Percentiles rank a stretch among this genome's conserved stretches.
Conservation (phyloP, 2,329 filamentous ascomycete species). For the Coleophoma eucalyptorum region DNA sequence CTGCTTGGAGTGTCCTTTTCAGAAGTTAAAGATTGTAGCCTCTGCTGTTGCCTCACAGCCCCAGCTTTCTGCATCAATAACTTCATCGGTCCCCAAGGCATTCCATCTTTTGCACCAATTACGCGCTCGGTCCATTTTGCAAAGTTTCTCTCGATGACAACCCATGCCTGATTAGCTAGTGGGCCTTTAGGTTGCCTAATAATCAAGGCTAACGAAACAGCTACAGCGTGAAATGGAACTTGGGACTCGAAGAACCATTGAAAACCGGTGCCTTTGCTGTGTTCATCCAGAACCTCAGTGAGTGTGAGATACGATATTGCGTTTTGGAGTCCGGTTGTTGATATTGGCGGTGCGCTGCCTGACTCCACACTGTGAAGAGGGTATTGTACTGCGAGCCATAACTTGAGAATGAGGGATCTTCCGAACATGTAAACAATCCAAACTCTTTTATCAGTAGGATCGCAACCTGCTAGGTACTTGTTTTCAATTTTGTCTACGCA, state of each 20-base stretch:
- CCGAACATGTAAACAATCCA: neutral
- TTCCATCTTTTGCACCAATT: slow-evolving; percentile 44
- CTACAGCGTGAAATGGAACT: slow-evolving; percentile 53
- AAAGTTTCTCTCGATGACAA: slow-evolving; percentile 40
- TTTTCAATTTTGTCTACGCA: neutral
- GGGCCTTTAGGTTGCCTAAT: slow-evolving; percentile 37
- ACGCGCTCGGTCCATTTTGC: slow-evolving; percentile 38
- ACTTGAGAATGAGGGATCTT: neutral
- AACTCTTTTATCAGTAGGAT: neutral
- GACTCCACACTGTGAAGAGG: slow-evolving; percentile 3
- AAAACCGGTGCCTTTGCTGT: slow-evolving; percentile 32
- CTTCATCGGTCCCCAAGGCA: slow-evolving; percentile 50
- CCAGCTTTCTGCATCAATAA: slow-evolving; percentile 48
- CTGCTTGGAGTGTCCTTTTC: neutral
- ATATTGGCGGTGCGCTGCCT: neutral
- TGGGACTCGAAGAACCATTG: slow-evolving; percentile 45
- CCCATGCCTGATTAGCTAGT: slow-evolving; percentile 36
- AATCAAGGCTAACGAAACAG: slow-evolving; percentile 47
- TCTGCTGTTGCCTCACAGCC: slow-evolving; percentile 21
- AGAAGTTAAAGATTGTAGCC: neutral
- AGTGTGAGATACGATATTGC: slow-evolving; percentile 35
- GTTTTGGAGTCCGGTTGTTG: slow-evolving; percentile 29
- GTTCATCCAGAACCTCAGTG: neutral
- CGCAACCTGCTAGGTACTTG: neutral
- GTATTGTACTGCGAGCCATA: neutral